Evolutionary conservation across 441 rosid species (phyloP).

Genomic region (Euphorbia schlechtendalii): DNA sequence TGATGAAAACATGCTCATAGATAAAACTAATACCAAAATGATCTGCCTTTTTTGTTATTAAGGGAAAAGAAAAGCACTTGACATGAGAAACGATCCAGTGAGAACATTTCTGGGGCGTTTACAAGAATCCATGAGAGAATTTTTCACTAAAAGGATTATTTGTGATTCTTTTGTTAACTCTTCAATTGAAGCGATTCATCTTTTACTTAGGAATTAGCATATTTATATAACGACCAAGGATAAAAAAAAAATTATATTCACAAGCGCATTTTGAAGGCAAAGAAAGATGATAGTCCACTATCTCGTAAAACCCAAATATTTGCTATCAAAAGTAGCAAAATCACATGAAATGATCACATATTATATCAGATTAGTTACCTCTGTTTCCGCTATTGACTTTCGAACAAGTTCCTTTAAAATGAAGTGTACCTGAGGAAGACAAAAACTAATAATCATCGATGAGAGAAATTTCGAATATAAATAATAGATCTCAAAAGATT

Average conservation of each 20-base stretch:
- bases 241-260: no score
- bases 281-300: not conserved
- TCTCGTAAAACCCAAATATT: not conserved
- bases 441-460: slow-evolving; percentile 9
- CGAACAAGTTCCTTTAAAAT: slow-evolving; percentile 94
- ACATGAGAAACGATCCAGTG: not conserved
- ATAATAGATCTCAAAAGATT: not conserved
- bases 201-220: not conserved
- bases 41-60: not conserved
- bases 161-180: no score
- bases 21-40: not conserved
- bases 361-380: slow-evolving; percentile 41
- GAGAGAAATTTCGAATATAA: not conserved
- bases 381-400: slow-evolving; percentile 84
- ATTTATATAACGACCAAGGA: no score
- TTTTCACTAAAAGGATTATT: not conserved
- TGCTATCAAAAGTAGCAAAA: not conserved
- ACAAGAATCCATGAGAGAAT: not conserved
- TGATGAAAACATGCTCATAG: not conserved
- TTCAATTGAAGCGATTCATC: no score
- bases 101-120: not conserved
- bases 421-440: slow-evolving; percentile 68
- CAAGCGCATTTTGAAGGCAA: not conserved
- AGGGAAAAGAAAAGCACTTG: not conserved
- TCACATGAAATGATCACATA: not conserved